Percentiles rank a stretch among this genome's conserved stretches.
phyloP scores from a whole-genome alignment of 2,329 filamentous ascomycete species.

The Alternaria novae-zelandiae region DNA sequence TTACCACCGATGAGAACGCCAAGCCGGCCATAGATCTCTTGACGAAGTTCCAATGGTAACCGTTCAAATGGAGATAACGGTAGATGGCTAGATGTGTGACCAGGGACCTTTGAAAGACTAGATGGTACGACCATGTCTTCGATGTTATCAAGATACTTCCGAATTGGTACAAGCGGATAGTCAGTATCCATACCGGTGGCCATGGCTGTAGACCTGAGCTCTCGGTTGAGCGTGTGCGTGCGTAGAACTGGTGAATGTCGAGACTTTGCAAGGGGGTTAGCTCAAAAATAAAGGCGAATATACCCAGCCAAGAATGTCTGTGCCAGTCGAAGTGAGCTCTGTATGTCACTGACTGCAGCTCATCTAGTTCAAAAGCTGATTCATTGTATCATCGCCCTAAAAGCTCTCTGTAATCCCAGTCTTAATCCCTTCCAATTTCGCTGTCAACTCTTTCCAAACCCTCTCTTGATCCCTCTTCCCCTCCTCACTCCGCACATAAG shows the following conservation, averaged over 20 bases:
- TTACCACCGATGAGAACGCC: too few relatives aligned
- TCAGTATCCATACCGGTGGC: not conserved
- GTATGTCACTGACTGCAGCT: not conserved
- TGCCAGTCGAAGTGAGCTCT: too few relatives aligned
- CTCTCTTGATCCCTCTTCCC: constrained; percentile 44
- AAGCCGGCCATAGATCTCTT: not conserved
- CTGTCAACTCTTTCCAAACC: constrained; percentile 51
- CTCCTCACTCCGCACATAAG: constrained; percentile 46
- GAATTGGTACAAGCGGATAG: not conserved
- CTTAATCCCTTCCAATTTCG: constrained; percentile 48
- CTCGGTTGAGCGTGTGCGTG: not conserved
- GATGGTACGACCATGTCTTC: not conserved
- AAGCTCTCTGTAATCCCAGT: constrained; percentile 30
- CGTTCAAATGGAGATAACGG: too few relatives aligned
- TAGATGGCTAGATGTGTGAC: not conserved
- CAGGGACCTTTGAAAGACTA: not conserved
- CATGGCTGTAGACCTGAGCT: not conserved
- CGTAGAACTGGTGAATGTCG: not conserved
- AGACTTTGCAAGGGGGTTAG: not conserved
- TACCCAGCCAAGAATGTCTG: too few relatives aligned
- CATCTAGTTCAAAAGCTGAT: not conserved
- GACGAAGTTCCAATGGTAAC: not conserved
- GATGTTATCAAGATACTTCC: not conserved
- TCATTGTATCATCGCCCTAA: not conserved
- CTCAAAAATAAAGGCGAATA: too few relatives aligned